phyloP scores from a whole-genome alignment of 1,139 yeast species.

The Diutina mesorugosa region DNA sequence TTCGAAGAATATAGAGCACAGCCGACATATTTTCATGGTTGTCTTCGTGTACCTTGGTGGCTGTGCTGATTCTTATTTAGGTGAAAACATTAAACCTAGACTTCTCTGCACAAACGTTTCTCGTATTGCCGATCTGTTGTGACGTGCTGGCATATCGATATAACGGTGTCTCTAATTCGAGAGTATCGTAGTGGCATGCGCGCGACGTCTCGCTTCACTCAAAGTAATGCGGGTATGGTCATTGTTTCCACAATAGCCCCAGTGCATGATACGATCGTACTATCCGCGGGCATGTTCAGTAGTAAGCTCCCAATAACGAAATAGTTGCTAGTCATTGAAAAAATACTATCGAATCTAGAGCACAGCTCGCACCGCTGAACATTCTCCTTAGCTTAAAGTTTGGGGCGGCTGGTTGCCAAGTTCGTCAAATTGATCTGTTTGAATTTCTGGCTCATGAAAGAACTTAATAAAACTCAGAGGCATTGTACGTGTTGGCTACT shows the following conservation, averaged over 20 bases:
- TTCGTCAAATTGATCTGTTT: background rate
- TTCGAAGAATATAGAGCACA: background rate
- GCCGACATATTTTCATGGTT: background rate
- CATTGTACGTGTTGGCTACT: no score
- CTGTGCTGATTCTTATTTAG: background rate
- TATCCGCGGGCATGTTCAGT: no score
- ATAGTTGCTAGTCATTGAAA: no score
- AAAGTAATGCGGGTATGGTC: background rate
- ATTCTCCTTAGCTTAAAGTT: background rate
- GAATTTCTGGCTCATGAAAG: no score
- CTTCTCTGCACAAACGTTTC: background rate
- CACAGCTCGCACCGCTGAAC: no score
- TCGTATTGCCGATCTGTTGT: background rate
- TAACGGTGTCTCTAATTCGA: background rate
- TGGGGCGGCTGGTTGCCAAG: background rate
- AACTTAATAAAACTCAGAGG: no score
- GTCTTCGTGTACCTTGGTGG: background rate
- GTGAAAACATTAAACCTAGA: background rate
- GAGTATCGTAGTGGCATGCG: background rate
- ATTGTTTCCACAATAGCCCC: background rate
- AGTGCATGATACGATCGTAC: background rate
- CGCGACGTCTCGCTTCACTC: background rate
- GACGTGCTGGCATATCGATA: background rate
- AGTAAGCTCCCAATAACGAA: no score
- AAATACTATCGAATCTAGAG: no score